Conservation (phyloP, 805 yeast genomes). For the Teunomyces panamensis region DNA sequence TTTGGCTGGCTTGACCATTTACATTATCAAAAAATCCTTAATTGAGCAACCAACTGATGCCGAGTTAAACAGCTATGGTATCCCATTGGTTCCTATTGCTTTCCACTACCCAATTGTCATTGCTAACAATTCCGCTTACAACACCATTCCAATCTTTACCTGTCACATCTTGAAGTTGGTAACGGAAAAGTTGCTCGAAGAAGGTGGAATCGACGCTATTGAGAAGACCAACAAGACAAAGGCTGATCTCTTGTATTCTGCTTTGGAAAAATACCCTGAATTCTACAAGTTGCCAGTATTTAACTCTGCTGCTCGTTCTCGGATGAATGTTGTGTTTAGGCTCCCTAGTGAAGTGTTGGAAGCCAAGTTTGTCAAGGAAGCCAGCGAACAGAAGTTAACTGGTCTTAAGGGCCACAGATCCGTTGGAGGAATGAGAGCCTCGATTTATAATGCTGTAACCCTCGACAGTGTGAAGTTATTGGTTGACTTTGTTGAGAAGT, state of each 20-base stretch:
- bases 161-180: slow-evolving; percentile 83
- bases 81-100: slow-evolving; percentile 89
- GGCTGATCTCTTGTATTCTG: slow-evolving; percentile 60
- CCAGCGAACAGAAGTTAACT: slow-evolving; percentile 54
- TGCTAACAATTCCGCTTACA: slow-evolving; percentile 87
- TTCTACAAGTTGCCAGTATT: slow-evolving; percentile 68
- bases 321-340: slow-evolving; percentile 93
- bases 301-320: slow-evolving; percentile 57
- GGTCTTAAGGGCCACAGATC: slow-evolving; percentile 96
- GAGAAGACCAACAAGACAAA: slow-evolving; percentile 57
- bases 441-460: slow-evolving; percentile 84
- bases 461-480: slow-evolving; percentile 56
- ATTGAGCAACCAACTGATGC: slow-evolving; percentile 65
- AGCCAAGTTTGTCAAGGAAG: slow-evolving; percentile 64
- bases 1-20: slow-evolving; percentile 89
- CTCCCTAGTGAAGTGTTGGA: slow-evolving; percentile 63
- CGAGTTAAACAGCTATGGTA: slow-evolving; percentile 52
- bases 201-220: slow-evolving; percentile 73
- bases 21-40: slow-evolving; percentile 80
- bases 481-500: slow-evolving; percentile 55
- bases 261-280: slow-evolving; percentile 63
- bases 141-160: slow-evolving; percentile 93
- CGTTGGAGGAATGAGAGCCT: slow-evolving; percentile 95
- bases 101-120: slow-evolving; percentile 84
- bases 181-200: slow-evolving; percentile 53